Evolutionary conservation across 306 rosid genomes (phyloP).

Genomic region (Vachellia pachyceras): DNA sequence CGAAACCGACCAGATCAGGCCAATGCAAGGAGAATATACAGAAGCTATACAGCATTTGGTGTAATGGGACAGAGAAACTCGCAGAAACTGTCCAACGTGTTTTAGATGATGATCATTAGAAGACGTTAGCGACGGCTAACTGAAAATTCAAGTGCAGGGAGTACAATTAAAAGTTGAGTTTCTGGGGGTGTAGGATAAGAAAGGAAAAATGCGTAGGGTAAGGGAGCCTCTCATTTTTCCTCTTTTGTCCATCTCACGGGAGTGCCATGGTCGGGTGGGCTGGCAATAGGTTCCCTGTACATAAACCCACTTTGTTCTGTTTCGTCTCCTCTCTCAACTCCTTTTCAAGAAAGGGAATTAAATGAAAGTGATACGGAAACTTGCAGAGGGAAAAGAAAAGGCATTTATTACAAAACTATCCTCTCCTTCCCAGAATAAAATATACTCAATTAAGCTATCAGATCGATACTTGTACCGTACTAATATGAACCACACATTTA

Average conservation of each 20-base stretch:
- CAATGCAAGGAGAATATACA: slow-evolving; percentile 32
- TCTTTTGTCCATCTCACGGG: slow-evolving; percentile 74
- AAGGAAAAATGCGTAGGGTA: slow-evolving; percentile 46
- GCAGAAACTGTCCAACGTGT: slow-evolving; percentile 52
- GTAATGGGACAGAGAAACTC: slow-evolving; percentile 50
- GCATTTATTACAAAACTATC: slow-evolving; percentile 12
- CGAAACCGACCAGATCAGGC: slow-evolving; percentile 60
- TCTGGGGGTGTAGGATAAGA: slow-evolving; percentile 50
- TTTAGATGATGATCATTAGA: slow-evolving; percentile 46
- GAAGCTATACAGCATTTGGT: slow-evolving; percentile 47
- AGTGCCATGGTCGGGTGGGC: slow-evolving; percentile 78
- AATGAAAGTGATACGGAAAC: slow-evolving; percentile 48
- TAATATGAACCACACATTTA: slow-evolving; percentile 21
- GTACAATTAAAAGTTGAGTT: slow-evolving; percentile 41
- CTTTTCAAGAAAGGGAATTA: slow-evolving; percentile 52
- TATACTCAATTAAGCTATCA: not conserved
- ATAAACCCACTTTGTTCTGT: slow-evolving; percentile 41
- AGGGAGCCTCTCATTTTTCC: slow-evolving; percentile 28
- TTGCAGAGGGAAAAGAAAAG: slow-evolving; percentile 4
- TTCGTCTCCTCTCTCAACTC: slow-evolving; percentile 46
- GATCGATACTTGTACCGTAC: not conserved
- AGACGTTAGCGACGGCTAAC: slow-evolving; percentile 47
- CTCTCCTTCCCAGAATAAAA: slow-evolving; percentile 6
- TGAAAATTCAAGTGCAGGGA: slow-evolving; percentile 47
- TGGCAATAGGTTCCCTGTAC: slow-evolving; percentile 59